Evolutionary conservation across 1,139 yeast genomes (phyloP).

Genomic region (Debaryomyces subglobosus): DNA sequence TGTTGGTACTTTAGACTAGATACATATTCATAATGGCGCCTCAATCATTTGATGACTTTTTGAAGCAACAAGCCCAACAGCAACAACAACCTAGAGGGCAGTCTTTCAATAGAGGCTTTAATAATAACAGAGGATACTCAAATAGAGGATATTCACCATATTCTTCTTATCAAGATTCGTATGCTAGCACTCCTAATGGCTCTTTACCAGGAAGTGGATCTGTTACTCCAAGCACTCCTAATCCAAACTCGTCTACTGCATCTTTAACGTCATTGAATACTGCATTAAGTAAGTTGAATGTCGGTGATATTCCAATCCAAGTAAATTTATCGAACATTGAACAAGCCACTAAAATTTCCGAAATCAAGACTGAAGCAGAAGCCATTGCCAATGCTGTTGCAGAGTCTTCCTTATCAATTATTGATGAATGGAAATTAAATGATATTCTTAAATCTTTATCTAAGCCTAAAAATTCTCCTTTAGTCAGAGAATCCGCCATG

Average conservation of each 20-base stretch:
- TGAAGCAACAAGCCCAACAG: conserved; percentile 30
- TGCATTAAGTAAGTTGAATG: conserved; percentile 64
- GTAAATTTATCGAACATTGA: conserved; percentile 60
- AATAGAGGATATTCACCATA: conserved; percentile 1
- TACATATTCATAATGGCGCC: conserved; percentile 9
- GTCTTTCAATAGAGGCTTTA: not conserved
- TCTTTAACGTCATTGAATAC: conserved; percentile 73
- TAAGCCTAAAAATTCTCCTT: conserved; percentile 72
- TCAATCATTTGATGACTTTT: conserved; percentile 36
- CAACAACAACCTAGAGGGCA: conserved; percentile 13
- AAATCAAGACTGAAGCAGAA: conserved; percentile 64
- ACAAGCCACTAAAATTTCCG: conserved; percentile 60
- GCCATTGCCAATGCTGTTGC: conserved; percentile 53
- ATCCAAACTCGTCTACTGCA: conserved; percentile 55
- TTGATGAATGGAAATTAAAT: conserved; percentile 66
- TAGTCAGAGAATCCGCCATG: conserved; percentile 77
- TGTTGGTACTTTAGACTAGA: not conserved
- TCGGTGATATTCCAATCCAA: conserved; percentile 67
- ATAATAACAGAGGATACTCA: not conserved
- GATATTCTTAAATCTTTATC: conserved; percentile 66
- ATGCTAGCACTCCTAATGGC: conserved; percentile 31
- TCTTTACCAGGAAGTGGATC: conserved; percentile 47
- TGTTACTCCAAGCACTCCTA: conserved; percentile 41
- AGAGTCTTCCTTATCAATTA: conserved; percentile 48
- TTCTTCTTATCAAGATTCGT: conserved; percentile 11